Conservation (phyloP, 108 stramenopile species). For the Discostella stelligeroides region DNA sequence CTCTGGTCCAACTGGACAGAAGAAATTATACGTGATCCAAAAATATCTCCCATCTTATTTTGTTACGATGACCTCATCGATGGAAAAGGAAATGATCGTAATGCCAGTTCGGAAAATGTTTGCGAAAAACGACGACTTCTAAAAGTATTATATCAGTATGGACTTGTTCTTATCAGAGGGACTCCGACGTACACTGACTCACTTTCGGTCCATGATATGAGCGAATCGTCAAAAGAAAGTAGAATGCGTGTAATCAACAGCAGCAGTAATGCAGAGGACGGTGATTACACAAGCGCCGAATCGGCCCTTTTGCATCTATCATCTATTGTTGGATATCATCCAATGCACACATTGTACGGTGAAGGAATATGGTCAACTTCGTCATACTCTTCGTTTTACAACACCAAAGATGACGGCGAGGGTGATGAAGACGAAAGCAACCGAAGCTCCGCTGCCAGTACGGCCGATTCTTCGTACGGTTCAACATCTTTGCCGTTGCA, state of each 20-base stretch:
- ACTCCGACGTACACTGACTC: conserved; percentile 63
- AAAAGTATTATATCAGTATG: conserved; percentile 67
- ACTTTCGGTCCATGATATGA: conserved; percentile 27
- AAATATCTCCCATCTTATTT: conserved; percentile 56
- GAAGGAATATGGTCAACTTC: conserved; percentile 75
- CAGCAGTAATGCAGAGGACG: background rate
- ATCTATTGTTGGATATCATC: conserved; percentile 60
- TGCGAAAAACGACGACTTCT: conserved; percentile 49
- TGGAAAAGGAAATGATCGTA: no score
- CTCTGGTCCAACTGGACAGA: conserved; percentile 69
- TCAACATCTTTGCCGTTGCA: conserved; percentile 75
- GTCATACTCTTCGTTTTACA: conserved; percentile 47
- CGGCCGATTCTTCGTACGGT: conserved; percentile 85
- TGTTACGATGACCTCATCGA: conserved; percentile 45
- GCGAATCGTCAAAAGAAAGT: conserved; percentile 16
- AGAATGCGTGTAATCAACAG: background rate
- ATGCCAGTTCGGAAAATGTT: background rate
- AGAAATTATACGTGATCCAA: conserved; percentile 51
- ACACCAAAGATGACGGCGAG: conserved; percentile 10
- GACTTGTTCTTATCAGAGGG: conserved; percentile 68
- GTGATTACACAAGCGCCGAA: conserved; percentile 37
- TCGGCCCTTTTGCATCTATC: conserved; percentile 40
- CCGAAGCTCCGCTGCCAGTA: conserved; percentile 50
- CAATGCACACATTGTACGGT: conserved; percentile 82
- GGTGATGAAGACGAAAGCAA: background rate